These are phyloP conservation scores for Mortierella sp. DNA, from an alignment of 371 early-diverging fungal genomes.

Conservation along the genomic window DNA sequence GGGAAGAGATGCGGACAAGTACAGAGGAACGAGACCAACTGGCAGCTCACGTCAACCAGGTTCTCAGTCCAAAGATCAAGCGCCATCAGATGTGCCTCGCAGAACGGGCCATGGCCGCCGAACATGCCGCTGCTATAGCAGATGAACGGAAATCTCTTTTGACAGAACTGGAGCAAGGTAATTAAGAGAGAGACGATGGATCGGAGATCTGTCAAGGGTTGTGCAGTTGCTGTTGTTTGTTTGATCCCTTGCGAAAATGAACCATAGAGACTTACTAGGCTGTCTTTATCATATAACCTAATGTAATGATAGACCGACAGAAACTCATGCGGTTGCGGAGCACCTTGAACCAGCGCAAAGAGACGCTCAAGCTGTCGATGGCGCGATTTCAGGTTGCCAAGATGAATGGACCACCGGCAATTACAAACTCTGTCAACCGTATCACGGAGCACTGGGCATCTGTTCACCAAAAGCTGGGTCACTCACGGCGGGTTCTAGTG, in stretches of 20 bases:
- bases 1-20: constrained; percentile 52
- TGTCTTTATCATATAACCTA: background rate
- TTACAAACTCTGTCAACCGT: constrained; percentile 37
- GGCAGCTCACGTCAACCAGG: constrained; percentile 59
- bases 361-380: constrained; percentile 50
- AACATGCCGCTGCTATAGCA: constrained; percentile 48
- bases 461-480: constrained; percentile 48
- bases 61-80: constrained; percentile 56
- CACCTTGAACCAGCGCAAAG: constrained; percentile 41
- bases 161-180: constrained; percentile 61
- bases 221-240: background rate
- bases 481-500: constrained; percentile 60
- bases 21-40: constrained; percentile 60
- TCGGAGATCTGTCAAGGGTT: background rate
- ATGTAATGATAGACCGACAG: constrained; percentile 45
- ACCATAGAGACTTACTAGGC: background rate
- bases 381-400: constrained; percentile 51
- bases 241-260: background rate
- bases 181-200: background rate
- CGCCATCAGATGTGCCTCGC: constrained; percentile 60
- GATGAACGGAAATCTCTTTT: constrained; percentile 45
- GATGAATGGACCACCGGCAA: constrained; percentile 42
- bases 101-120: constrained; percentile 60
- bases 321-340: constrained; percentile 37
- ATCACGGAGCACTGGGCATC: constrained; percentile 49